phyloP scores from a whole-genome alignment of 257 asterid genomes.

The Echites panduratus region DNA sequence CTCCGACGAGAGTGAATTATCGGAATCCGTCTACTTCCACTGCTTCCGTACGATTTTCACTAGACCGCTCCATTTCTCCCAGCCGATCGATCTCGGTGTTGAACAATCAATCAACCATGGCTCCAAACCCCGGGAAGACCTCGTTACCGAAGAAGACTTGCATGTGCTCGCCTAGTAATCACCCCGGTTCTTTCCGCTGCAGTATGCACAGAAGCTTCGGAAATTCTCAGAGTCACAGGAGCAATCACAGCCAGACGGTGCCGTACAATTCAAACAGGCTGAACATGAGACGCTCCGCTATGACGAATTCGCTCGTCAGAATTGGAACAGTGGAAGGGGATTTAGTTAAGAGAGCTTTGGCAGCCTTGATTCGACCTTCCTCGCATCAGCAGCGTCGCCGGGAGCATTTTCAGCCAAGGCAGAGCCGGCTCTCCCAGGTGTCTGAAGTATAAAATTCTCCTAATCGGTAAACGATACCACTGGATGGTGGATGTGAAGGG shows the following conservation, averaged over 20 bases:
- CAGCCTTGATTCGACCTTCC: slow-evolving; percentile 52
- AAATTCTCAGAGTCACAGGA: not conserved
- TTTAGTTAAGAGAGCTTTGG: slow-evolving; percentile 44
- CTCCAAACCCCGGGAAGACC: not conserved
- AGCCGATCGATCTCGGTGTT: slow-evolving; percentile 7
- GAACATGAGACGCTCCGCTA: slow-evolving; percentile 43
- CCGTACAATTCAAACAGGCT: slow-evolving; percentile 34
- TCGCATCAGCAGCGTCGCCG: slow-evolving; percentile 56
- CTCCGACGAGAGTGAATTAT: slow-evolving; percentile 31
- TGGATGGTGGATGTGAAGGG: not conserved
- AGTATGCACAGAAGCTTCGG: slow-evolving; percentile 33
- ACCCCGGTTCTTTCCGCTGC: slow-evolving; percentile 67
- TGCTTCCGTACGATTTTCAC: slow-evolving; percentile 21
- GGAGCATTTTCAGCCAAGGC: slow-evolving; percentile 35
- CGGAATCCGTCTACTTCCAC: slow-evolving; percentile 10
- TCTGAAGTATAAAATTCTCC: slow-evolving; percentile 19
- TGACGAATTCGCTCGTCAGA: slow-evolving; percentile 49
- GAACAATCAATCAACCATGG: not conserved
- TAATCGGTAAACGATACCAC: not conserved
- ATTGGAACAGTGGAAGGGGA: slow-evolving; percentile 50
- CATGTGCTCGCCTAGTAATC: slow-evolving; percentile 58
- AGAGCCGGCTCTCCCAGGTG: slow-evolving; percentile 45
- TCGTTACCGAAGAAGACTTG: slow-evolving; percentile 32
- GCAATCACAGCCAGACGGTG: slow-evolving; percentile 21
- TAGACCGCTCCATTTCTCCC: slow-evolving; percentile 23